Percentiles rank a stretch among this genome's conserved stretches.
Evolutionary conservation across 2,329 filamentous ascomycete genomes (phyloP).

Genomic region (Hymenoscyphus occultus): DNA sequence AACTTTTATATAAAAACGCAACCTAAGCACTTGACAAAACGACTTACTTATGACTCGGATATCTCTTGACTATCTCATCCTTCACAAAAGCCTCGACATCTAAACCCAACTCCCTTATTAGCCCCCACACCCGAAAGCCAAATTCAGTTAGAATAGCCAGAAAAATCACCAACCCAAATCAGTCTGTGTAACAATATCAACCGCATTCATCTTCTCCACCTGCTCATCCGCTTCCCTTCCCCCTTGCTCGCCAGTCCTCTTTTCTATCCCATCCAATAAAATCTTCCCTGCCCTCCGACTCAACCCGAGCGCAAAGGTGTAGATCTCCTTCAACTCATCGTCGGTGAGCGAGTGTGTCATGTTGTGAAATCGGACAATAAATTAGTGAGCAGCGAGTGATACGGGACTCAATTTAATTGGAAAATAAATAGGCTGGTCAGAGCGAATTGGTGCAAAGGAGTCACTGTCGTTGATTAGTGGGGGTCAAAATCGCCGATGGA

Average conservation of each 20-base stretch:
- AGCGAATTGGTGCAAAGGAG: too few species aligned
- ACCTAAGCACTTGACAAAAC: not conserved
- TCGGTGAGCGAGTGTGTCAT: constrained; percentile 21
- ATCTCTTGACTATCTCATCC: constrained; percentile 53
- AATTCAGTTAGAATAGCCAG: not conserved
- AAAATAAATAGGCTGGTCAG: not conserved
- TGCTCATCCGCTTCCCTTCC: constrained; percentile 30
- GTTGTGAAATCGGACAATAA: not conserved
- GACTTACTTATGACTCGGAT: constrained; percentile 63
- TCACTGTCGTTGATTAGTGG: too few species aligned
- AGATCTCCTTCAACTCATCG: constrained; percentile 60
- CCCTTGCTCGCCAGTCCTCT: constrained; percentile 46
- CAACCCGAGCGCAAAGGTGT: constrained; percentile 67
- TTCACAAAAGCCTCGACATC: constrained; percentile 72
- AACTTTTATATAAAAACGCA: not conserved
- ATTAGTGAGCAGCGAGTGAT: not conserved
- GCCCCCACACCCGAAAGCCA: not conserved
- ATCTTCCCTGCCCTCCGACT: constrained; percentile 67
- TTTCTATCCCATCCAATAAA: constrained; percentile 61
- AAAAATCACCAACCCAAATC: constrained; percentile 57
- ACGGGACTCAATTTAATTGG: not conserved
- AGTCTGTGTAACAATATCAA: constrained; percentile 75
- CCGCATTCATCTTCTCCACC: constrained; percentile 68
- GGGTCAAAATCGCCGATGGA: too few species aligned
- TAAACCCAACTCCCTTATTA: constrained; percentile 34